phyloP scores from a whole-genome alignment of 441 rosid genomes.

The Pelargonium cotyledonis region DNA sequence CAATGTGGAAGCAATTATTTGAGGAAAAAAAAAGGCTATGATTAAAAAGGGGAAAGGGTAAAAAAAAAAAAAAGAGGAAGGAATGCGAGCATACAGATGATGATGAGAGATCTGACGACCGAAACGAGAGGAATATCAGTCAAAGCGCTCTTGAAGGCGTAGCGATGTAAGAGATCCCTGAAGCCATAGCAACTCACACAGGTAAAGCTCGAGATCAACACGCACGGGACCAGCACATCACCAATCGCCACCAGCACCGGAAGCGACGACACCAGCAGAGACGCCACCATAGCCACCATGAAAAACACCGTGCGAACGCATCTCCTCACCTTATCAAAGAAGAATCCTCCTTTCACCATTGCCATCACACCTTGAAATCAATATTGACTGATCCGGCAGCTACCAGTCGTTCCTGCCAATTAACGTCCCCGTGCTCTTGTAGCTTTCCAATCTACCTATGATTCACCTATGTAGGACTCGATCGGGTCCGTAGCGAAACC shows the following conservation, averaged over 20 bases:
- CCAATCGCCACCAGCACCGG: conserved; percentile 70
- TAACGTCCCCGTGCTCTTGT: background rate
- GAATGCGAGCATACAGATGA: conserved; percentile 42
- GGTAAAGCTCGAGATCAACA: conserved; percentile 58
- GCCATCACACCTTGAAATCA: background rate
- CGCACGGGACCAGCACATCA: conserved; percentile 55
- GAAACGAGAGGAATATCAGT: conserved; percentile 76
- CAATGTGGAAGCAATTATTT: background rate
- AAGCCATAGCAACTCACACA: conserved; percentile 60
- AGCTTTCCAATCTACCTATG: background rate
- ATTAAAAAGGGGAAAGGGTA: background rate
- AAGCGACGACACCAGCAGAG: conserved; percentile 73
- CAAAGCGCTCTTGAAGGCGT: conserved; percentile 66
- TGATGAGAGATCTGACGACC: conserved; percentile 62
- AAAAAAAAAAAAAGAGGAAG: background rate
- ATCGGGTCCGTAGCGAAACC: conserved; percentile 20
- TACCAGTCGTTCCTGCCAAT: background rate
- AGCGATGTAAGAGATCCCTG: conserved; percentile 47
- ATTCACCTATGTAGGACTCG: background rate
- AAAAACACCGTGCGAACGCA: conserved; percentile 62
- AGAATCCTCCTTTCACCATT: conserved; percentile 47
- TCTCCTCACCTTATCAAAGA: conserved; percentile 64
- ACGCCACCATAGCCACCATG: conserved; percentile 81
- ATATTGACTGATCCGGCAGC: background rate
- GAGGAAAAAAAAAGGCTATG: background rate